Base-by-base conservation (phyloP, 148 eudicot species). In the Cornus kousa region DNA sequence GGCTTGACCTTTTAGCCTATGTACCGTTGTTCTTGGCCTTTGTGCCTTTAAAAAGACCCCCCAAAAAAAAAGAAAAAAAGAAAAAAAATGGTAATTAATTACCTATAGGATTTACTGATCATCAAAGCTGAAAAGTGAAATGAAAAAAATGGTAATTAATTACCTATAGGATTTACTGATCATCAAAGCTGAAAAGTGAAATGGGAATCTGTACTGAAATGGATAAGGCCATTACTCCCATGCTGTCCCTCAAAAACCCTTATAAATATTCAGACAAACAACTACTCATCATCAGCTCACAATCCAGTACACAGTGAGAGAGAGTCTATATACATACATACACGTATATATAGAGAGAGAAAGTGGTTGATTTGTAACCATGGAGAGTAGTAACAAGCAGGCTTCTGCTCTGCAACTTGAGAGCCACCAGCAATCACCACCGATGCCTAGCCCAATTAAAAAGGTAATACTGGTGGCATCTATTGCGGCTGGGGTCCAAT, bases 401-500 rank as follows among this genome's bases (percentile, higher is more conserved):
- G 46, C 9, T 31, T 2, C 24, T 28, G 67, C 65, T 12, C 1
- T 73, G 65, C 39, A 55, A 31, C 23, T 55, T 2, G 37, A 35
- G 37, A 2, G 40, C 64, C 31, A 32, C 5, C 71, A 0, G 6
- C 77, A 7, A 3, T 40, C 7, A 7, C 75, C 17, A 53, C 55
- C 31, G 19, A 73, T 3, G 24, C 71, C 79, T 6, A 60, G 80
- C 40, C 86, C 89, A 2, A 74, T 88, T 0, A 31, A 80, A 19
- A 88, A 84, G 80, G 73, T 86, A 3, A 74, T 79, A 33, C 55
- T 85, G 5, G 89, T 88, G 12, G 89, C 91, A 2, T 88, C 91
- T 6, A 84, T 88, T 17, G 91, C 91, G 3, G 87, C 91, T 23
- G 91, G 91, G 2, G 81, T 88, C 16, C 91, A 88, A 48, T 88